phyloP scores from a whole-genome alignment of 106 monocot genomes.

The Apostasia ramifera region DNA sequence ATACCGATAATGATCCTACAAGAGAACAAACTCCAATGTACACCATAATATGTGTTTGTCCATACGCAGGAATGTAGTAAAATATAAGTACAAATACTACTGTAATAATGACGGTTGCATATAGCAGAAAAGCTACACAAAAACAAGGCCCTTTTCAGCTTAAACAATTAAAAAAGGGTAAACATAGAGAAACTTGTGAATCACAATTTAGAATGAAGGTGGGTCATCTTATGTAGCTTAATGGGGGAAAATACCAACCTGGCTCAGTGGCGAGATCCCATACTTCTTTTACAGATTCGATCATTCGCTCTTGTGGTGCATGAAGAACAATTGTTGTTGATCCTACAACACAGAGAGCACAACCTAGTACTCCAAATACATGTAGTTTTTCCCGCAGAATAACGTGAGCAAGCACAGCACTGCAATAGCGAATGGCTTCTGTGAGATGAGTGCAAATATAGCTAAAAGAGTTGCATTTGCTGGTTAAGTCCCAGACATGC shows the following conservation, averaged over 20 bases:
- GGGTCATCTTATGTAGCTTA: not conserved
- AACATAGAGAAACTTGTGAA: not conserved
- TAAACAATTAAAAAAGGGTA: not conserved
- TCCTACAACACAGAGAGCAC: conserved; percentile 83
- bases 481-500: conserved; percentile 19
- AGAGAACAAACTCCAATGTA: conserved; percentile 88
- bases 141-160: not conserved
- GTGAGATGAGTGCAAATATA: not conserved
- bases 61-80: conserved; percentile 61
- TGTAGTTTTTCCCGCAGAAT: conserved; percentile 78
- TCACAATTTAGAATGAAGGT: not conserved
- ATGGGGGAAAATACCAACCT: conserved; percentile 24
- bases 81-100: conserved; percentile 56
- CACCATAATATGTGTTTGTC: conserved; percentile 84
- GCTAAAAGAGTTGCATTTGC: conserved; percentile 1
- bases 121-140: conserved; percentile 63
- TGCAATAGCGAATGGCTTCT: conserved; percentile 17
- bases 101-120: conserved; percentile 47
- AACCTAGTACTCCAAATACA: conserved; percentile 88
- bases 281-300: conserved; percentile 79
- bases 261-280: conserved; percentile 96
- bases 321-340: conserved; percentile 91
- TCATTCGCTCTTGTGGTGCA: conserved; percentile 86
- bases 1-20: conserved; percentile 81
- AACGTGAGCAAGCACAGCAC: conserved; percentile 81